A percentile compares a stretch with the other conserved stretches of the same genome.
phyloP scores from a whole-genome alignment of 305 asterid genomes.

The Fraxinus angustifolia region DNA sequence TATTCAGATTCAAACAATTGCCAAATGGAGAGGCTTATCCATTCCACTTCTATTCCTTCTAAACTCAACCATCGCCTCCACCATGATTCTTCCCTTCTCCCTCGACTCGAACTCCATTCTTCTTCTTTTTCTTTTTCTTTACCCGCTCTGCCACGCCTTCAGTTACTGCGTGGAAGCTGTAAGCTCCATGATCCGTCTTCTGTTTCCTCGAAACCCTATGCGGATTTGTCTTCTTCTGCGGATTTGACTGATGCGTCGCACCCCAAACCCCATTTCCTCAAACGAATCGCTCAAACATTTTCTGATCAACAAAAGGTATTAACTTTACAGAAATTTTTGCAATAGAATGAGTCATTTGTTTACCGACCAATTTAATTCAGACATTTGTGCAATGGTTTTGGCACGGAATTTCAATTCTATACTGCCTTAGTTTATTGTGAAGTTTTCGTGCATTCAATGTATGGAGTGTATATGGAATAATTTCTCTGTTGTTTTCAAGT shows the following conservation, averaged over 20 bases:
- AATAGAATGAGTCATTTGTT: neutral
- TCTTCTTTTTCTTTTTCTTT: neutral
- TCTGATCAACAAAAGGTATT: conserved; percentile 47
- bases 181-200: conserved; percentile 21
- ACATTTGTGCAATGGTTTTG: neutral
- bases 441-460: neutral
- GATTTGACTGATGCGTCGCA: conserved; percentile 36
- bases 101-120: conserved; percentile 27
- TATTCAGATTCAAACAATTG: neutral
- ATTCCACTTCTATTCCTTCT: conserved; percentile 40
- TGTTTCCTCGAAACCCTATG: conserved; percentile 17
- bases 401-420: neutral
- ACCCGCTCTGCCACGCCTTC: neutral
- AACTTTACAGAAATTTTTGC: neutral
- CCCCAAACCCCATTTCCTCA: conserved; percentile 33
- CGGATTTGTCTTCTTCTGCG: conserved; percentile 2
- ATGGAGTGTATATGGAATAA: neutral
- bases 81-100: conserved; percentile 34
- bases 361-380: neutral
- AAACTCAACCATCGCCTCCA: conserved; percentile 27
- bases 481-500: neutral
- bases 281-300: conserved; percentile 27
- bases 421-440: neutral
- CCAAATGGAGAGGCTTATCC: conserved; percentile 58
- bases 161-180: conserved; percentile 39